Conservation (phyloP, 805 yeast species). For the Yueomyces sp. region DNA sequence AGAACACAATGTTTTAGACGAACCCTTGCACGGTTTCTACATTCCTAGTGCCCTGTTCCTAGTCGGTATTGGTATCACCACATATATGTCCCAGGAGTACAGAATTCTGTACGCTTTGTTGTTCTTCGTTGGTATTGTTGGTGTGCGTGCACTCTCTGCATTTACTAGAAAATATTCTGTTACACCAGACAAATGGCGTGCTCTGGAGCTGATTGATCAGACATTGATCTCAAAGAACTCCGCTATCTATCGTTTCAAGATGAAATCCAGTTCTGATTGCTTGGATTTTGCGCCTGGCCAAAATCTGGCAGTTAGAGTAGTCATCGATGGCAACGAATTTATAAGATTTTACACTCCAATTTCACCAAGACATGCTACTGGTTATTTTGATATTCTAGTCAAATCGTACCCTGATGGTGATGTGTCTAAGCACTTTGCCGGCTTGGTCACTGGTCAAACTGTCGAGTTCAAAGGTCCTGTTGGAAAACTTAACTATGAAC, state of each 20-base stretch:
- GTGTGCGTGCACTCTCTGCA: slow-evolving; percentile 26
- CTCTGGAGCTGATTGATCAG: slow-evolving; percentile 59
- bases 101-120: slow-evolving; percentile 22
- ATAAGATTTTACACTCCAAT: slow-evolving; percentile 68
- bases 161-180: slow-evolving; percentile 31
- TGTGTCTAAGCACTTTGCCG: slow-evolving; percentile 56
- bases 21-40: slow-evolving; percentile 64
- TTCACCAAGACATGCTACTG: slow-evolving; percentile 53
- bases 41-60: slow-evolving; percentile 53
- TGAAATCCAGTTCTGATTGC: slow-evolving; percentile 45
- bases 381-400: slow-evolving; percentile 64
- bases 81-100: slow-evolving; percentile 25
- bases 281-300: slow-evolving; percentile 64
- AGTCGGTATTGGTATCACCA: slow-evolving; percentile 45
- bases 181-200: slow-evolving; percentile 41
- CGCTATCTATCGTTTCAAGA: slow-evolving; percentile 60
- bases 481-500: slow-evolving; percentile 50
- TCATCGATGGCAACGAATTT: slow-evolving; percentile 23
- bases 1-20: slow-evolving; percentile 36
- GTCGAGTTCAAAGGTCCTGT: slow-evolving; percentile 71
- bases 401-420: slow-evolving; percentile 63
- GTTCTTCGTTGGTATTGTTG: slow-evolving; percentile 28
- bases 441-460: slow-evolving; percentile 47
- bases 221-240: slow-evolving; percentile 58
- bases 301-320: slow-evolving; percentile 46